These are phyloP conservation scores for Kodamaea suecica DNA, from an alignment of 1,139 yeast genomes.

Conservation along the genomic window DNA sequence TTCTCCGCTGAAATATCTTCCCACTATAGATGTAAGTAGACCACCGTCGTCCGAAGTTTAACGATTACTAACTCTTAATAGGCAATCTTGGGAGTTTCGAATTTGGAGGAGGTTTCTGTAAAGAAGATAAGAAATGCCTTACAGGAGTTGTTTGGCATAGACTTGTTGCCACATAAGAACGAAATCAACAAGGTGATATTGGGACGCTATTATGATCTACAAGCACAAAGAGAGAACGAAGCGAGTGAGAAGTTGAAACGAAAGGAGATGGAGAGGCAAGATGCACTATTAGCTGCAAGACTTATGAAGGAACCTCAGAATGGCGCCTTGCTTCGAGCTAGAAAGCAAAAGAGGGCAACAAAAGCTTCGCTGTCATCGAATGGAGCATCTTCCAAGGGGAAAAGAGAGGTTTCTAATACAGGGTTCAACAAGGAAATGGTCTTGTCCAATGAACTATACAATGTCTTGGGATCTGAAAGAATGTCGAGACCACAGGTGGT, in stretches of 20 bases:
- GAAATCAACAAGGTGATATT: conserved; percentile 60
- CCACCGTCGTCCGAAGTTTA: not conserved
- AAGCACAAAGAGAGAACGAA: conserved; percentile 35
- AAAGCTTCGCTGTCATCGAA: conserved; percentile 8
- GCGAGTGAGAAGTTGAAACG: conserved; percentile 25
- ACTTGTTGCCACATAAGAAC: conserved; percentile 52
- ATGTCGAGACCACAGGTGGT: conserved; percentile 71
- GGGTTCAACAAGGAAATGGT: conserved; percentile 39
- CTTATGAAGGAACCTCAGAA: conserved; percentile 37
- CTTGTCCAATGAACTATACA: conserved; percentile 51
- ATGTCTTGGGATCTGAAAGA: conserved; percentile 37
- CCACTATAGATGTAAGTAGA: conserved; percentile 66
- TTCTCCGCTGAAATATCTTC: conserved; percentile 42
- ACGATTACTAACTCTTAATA: conserved; percentile 27
- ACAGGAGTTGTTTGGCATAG: conserved; percentile 61
- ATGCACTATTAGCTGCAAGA: conserved; percentile 46
- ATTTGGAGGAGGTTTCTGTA: conserved; percentile 68
- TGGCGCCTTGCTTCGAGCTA: conserved; percentile 21
- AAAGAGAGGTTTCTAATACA: conserved; percentile 18
- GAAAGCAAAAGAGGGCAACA: conserved; percentile 10
- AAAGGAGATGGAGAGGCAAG: conserved; percentile 36
- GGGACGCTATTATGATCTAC: conserved; percentile 52
- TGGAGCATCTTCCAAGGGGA: conserved; percentile 7
- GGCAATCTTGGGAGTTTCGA: conserved; percentile 76
- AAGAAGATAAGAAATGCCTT: conserved; percentile 68